Evolutionary conservation across 345 rosid species (phyloP).

Genomic region (Brassica nigra): DNA sequence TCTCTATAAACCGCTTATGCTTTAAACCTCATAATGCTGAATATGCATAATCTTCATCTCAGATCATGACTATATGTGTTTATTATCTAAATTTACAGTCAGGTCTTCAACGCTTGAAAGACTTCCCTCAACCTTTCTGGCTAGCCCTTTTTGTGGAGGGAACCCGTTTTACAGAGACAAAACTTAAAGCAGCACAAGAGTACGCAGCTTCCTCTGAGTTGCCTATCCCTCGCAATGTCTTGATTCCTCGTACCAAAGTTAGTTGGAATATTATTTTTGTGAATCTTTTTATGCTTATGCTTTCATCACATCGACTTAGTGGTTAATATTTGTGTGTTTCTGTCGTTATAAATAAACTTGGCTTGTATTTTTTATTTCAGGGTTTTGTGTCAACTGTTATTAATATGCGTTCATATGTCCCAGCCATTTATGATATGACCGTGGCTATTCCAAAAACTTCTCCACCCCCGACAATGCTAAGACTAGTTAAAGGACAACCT

Average conservation of each 20-base stretch:
- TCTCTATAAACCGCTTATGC: background rate
- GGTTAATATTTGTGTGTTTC: background rate
- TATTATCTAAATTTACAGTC: slow-evolving; percentile 55
- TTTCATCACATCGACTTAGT: background rate
- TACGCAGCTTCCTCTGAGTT: slow-evolving; percentile 82
- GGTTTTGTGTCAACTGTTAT: slow-evolving; percentile 96
- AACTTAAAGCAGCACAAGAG: slow-evolving; percentile 93
- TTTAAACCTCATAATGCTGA: background rate
- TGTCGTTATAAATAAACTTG: slow-evolving; percentile 3
- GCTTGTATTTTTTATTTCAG: slow-evolving; percentile 47
- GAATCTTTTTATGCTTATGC: background rate
- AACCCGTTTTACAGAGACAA: slow-evolving; percentile 93
- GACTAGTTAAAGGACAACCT: slow-evolving; percentile 78
- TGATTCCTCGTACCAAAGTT: slow-evolving; percentile 99
- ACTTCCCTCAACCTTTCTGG: slow-evolving; percentile 93
- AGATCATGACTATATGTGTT: background rate
- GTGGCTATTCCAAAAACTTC: slow-evolving; percentile 75
- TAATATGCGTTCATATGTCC: slow-evolving; percentile 91
- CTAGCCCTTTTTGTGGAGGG: slow-evolving; percentile 98
- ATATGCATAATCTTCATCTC: slow-evolving; percentile 12
- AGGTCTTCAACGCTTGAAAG: slow-evolving; percentile 76
- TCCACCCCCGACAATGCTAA: slow-evolving; percentile 79
- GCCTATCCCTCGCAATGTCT: slow-evolving; percentile 85
- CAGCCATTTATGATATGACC: slow-evolving; percentile 90
- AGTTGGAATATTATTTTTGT: slow-evolving; percentile 6